These are phyloP conservation scores for Phaeolepiota aurea DNA, from an alignment of 768 basidiomycete genomes.

Conservation along the genomic window DNA sequence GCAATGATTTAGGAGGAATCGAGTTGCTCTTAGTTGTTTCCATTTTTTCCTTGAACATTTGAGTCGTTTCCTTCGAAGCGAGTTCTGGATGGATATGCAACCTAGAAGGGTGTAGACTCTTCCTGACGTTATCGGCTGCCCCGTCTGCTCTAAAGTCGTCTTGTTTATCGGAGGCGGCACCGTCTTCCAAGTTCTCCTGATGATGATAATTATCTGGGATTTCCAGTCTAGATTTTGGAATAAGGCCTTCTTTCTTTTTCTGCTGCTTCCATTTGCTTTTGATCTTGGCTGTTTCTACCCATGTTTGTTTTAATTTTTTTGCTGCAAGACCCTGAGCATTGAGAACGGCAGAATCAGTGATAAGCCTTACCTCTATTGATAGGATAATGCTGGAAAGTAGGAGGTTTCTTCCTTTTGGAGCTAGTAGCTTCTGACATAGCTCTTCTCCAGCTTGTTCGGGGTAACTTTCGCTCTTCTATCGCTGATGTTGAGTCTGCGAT, in stretches of 20 bases:
- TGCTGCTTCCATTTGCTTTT: constrained; percentile 72
- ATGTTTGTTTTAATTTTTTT: constrained; percentile 71
- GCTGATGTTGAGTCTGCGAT: too few species aligned
- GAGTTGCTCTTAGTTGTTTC: constrained; percentile 5
- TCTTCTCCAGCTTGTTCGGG: neutral
- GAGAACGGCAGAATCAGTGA: neutral
- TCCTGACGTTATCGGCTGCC: too few species aligned
- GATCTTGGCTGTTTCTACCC: constrained; percentile 71
- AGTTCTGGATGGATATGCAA: constrained; percentile 17
- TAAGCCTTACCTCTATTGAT: constrained; percentile 44
- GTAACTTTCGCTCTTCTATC: too few species aligned
- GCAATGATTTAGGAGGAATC: constrained; percentile 31
- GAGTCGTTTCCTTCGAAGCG: constrained; percentile 8
- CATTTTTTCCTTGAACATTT: constrained; percentile 9
- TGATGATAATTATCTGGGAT: too few species aligned
- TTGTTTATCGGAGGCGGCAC: too few species aligned
- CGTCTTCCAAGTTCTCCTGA: too few species aligned
- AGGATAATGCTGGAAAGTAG: constrained; percentile 65
- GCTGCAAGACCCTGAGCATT: constrained; percentile 35
- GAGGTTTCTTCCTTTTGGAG: constrained; percentile 50
- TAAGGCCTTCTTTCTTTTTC: constrained; percentile 40
- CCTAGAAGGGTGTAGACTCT: constrained; percentile 16
- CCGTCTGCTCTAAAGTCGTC: too few species aligned
- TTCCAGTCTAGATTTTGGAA: too few species aligned
- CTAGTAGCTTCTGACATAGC: constrained; percentile 12